phyloP scores from a whole-genome alignment of 257 asterid genomes.

The Jacaranda copaia region DNA sequence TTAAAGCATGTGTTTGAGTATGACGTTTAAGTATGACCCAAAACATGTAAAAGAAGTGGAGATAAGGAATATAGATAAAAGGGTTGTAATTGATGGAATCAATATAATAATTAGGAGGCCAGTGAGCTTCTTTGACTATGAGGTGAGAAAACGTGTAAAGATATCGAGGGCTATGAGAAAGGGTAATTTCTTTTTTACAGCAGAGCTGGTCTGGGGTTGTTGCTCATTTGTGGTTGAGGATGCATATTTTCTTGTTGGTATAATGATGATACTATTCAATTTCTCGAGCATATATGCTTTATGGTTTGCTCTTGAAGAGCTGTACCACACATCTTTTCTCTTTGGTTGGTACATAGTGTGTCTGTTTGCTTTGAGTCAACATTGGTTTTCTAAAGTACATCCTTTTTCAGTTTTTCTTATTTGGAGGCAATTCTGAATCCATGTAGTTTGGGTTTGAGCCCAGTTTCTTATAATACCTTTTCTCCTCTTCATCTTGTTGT shows the following conservation, averaged over 20 bases:
- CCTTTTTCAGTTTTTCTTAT: too few relatives aligned
- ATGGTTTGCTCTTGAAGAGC: background rate
- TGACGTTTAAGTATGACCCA: too few relatives aligned
- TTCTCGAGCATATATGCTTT: too few relatives aligned
- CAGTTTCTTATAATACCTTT: conserved; percentile 26
- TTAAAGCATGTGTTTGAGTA: too few relatives aligned
- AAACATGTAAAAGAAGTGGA: too few relatives aligned
- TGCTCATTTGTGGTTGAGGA: background rate
- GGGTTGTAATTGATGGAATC: too few relatives aligned
- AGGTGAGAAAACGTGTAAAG: too few relatives aligned
- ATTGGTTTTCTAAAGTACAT: background rate
- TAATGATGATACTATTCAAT: background rate
- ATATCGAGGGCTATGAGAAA: too few relatives aligned
- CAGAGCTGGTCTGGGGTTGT: background rate
- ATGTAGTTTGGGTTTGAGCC: conserved; percentile 28
- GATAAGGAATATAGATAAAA: too few relatives aligned
- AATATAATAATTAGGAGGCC: too few relatives aligned
- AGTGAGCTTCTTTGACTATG: too few relatives aligned
- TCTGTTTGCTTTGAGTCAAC: conserved; percentile 1
- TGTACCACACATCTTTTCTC: conserved; percentile 14
- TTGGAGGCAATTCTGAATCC: background rate
- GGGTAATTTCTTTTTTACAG: background rate
- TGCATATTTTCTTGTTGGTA: conserved; percentile 1
- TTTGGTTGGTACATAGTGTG: conserved; percentile 25
- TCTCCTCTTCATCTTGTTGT: conserved; percentile 34